phyloP scores from a whole-genome alignment of 108 stramenopile species.

The Craspedostauros australis region DNA sequence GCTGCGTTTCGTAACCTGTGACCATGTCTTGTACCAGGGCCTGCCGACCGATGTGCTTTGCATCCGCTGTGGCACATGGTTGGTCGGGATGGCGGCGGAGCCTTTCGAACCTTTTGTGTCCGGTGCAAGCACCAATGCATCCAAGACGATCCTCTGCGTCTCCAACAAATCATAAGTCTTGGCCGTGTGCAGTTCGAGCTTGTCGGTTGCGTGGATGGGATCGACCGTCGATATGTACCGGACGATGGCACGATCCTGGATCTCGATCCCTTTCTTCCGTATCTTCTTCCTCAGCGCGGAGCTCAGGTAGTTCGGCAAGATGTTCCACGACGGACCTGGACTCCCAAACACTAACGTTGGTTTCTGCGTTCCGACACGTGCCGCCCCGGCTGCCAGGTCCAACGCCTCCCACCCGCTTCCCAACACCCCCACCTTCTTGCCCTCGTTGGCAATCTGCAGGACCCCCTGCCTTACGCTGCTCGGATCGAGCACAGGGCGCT shows the following conservation, averaged over 20 bases:
- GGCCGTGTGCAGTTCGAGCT: conserved; percentile 64
- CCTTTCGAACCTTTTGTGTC: conserved; percentile 59
- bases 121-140: conserved; percentile 68
- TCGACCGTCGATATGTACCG: conserved; percentile 48
- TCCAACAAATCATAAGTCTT: conserved; percentile 77
- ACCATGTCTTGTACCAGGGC: conserved; percentile 58
- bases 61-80: conserved; percentile 24
- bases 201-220: conserved; percentile 1
- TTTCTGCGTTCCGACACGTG: conserved; percentile 25
- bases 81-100: conserved; percentile 52
- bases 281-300: conserved; percentile 60
- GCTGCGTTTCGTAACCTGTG: conserved; percentile 25
- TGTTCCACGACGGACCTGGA: conserved; percentile 40
- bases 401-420: conserved; percentile 81
- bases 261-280: conserved; percentile 43
- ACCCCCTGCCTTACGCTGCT: conserved; percentile 12
- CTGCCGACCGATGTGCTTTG: conserved; percentile 30
- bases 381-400: conserved; percentile 52
- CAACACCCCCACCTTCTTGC: conserved; percentile 58
- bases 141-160: conserved; percentile 31
- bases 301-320: conserved; percentile 69
- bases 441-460: conserved; percentile 41
- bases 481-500: conserved; percentile 24
- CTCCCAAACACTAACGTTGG: conserved; percentile 59
- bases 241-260: conserved; percentile 68